Conservation (phyloP, 495 filamentous ascomycete genomes). For the Penicillium subrubescens region DNA sequence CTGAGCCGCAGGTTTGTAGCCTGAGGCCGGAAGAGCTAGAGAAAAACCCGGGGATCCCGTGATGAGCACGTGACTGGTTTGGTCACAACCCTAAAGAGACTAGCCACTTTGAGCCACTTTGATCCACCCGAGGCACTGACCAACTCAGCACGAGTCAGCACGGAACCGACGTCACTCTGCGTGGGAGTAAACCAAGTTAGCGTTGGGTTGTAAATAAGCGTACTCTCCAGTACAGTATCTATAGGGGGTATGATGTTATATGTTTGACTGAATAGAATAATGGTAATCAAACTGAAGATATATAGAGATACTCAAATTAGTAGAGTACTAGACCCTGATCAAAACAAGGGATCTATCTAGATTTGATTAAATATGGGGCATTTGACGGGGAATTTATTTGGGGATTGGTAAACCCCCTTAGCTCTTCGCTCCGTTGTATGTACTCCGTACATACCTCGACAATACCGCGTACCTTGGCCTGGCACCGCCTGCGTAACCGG, state of each 20-base stretch:
- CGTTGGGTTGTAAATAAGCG: conserved; percentile 24
- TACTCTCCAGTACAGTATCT: conserved; percentile 24
- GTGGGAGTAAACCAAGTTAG: conserved; percentile 2
- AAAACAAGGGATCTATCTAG: neutral
- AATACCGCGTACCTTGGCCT: conserved; percentile 21
- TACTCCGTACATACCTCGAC: conserved; percentile 3
- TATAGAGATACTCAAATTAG: neutral
- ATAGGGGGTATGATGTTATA: neutral
- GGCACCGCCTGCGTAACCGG: conserved; percentile 23
- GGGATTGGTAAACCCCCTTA: neutral
- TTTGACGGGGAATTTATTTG: neutral
- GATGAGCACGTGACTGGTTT: conserved; percentile 19
- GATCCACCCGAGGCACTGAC: neutral
- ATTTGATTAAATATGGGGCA: neutral
- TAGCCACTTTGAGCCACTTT: conserved; percentile 12
- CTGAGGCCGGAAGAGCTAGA: conserved; percentile 27
- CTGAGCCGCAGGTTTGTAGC: conserved; percentile 31
- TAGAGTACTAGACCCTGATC: neutral
- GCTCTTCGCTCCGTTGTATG: neutral
- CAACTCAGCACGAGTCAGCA: conserved; percentile 16
- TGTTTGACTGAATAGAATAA: neutral
- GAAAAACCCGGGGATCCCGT: conserved; percentile 14
- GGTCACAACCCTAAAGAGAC: conserved; percentile 29
- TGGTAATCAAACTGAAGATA: neutral
- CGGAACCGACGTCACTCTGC: conserved; percentile 40